These are phyloP conservation scores for Akanthomyces lecanii DNA, from an alignment of 2,329 filamentous ascomycete genomes.

Conservation along the genomic window DNA sequence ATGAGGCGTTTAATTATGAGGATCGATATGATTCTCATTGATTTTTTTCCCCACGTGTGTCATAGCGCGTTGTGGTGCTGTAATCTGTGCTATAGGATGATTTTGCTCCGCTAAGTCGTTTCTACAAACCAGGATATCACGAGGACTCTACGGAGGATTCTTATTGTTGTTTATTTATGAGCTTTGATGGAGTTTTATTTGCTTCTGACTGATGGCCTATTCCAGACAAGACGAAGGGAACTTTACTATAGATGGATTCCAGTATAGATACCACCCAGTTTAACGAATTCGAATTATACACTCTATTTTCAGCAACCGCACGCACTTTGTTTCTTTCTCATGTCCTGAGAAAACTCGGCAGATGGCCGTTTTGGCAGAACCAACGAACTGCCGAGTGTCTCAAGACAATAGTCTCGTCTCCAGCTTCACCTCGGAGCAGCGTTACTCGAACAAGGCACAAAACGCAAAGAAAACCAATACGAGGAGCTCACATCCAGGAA, in stretches of 20 bases:
- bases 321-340: background rate
- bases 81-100: background rate
- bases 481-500: background rate
- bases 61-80: background rate
- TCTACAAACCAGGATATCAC: background rate
- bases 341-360: background rate
- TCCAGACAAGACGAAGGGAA: background rate
- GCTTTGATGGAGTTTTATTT: background rate
- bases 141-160: background rate
- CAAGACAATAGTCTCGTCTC: background rate
- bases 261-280: constrained; percentile 5
- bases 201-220: background rate
- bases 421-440: background rate
- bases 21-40: background rate
- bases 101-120: background rate
- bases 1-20: background rate
- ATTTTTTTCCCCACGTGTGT: background rate
- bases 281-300: background rate
- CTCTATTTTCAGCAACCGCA: background rate
- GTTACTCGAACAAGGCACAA: background rate
- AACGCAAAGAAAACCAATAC: background rate
- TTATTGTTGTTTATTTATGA: background rate
- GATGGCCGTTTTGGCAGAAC: background rate
- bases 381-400: background rate
- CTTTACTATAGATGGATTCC: background rate